phyloP scores from a whole-genome alignment of 495 filamentous ascomycete species.

The Penicillium longicatenatum region DNA sequence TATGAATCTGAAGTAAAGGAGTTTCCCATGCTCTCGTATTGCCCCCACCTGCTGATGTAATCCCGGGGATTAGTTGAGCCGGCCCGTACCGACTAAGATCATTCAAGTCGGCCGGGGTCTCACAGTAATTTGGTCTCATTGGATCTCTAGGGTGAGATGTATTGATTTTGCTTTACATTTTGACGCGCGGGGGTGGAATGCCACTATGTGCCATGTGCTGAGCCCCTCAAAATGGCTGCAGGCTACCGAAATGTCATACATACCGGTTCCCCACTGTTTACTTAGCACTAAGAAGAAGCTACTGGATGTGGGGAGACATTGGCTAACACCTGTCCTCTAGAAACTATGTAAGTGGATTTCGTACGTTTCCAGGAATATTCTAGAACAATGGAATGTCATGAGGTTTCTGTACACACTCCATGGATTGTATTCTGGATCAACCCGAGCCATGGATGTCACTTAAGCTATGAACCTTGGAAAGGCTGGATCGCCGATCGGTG shows the following conservation, averaged over 20 bases:
- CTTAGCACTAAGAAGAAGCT: background rate
- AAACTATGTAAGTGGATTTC: background rate
- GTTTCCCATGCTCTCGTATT: slow-evolving; percentile 11
- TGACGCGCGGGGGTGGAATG: background rate
- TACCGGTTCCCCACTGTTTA: slow-evolving; percentile 1
- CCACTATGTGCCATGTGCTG: background rate
- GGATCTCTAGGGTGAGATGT: background rate
- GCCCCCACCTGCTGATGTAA: slow-evolving; percentile 13
- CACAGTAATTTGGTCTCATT: no score
- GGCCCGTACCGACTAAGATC: background rate
- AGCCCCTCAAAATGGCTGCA: background rate
- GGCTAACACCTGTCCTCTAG: slow-evolving; percentile 1
- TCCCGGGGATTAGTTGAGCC: slow-evolving; percentile 12
- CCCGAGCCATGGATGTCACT: slow-evolving; percentile 10
- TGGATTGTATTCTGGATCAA: background rate
- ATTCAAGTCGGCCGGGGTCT: background rate
- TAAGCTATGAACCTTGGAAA: slow-evolving; percentile 1
- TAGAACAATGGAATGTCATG: background rate
- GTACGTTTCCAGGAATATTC: background rate
- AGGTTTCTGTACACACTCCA: no score
- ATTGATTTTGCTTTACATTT: background rate
- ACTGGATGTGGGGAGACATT: background rate
- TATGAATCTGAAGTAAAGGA: background rate
- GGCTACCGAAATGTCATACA: background rate
- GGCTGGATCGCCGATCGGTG: slow-evolving; percentile 5